These are phyloP conservation scores for Triglochin maritima DNA, from an alignment of 106 monocot species.

Conservation along the genomic window DNA sequence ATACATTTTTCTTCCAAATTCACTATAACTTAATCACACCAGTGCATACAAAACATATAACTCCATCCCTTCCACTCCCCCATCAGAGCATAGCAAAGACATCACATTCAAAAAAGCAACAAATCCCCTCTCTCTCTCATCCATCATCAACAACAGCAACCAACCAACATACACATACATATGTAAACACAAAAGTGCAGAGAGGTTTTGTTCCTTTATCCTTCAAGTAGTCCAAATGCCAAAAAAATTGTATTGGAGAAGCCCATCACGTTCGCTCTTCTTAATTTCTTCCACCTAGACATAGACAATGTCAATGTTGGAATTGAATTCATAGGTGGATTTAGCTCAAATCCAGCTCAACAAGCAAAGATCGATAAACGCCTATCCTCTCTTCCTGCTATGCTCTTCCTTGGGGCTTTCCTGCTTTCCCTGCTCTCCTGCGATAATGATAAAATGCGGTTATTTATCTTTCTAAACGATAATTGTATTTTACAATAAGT, in stretches of 20 bases:
- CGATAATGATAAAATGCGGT: too few species aligned
- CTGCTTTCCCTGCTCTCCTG: constrained; percentile 13
- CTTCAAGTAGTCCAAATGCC: neutral
- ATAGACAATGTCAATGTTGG: neutral
- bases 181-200: neutral
- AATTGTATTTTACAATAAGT: neutral
- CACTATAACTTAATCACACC: neutral
- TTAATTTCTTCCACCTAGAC: neutral
- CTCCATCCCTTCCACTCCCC: too few species aligned
- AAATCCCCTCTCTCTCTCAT: neutral
- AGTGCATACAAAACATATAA: neutral
- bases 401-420: constrained; percentile 3
- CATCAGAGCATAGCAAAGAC: neutral
- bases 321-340: constrained; percentile 1
- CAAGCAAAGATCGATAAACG: neutral
- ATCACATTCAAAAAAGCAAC: neutral
- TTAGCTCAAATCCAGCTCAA: neutral
- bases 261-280: neutral
- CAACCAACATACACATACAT: neutral
- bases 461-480: too few species aligned
- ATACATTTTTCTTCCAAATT: too few species aligned
- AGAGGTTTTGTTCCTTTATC: constrained; percentile 1
- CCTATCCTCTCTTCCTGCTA: neutral
- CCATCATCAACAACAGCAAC: neutral
- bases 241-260: neutral